Evolutionary conservation across 495 filamentous ascomycete genomes (phyloP).

Genomic region (Podospora comata): DNA sequence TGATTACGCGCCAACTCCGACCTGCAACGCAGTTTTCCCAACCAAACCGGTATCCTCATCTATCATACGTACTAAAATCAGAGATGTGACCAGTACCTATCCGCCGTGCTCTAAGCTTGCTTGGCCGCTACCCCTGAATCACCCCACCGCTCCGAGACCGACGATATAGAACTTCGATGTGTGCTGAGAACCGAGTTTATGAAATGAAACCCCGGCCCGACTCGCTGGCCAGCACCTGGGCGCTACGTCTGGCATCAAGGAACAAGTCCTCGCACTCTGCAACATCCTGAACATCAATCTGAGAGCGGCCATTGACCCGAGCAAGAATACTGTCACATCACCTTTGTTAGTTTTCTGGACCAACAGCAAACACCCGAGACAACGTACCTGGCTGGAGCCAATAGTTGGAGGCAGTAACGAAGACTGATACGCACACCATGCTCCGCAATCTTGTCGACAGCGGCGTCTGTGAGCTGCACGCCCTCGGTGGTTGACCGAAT

Average conservation of each 20-base stretch:
- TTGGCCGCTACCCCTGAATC: constrained; percentile 12
- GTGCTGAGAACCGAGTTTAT: constrained; percentile 28
- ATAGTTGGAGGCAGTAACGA: constrained; percentile 85
- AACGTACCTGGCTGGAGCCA: constrained; percentile 72
- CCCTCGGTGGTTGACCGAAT: constrained; percentile 79
- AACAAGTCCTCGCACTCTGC: constrained; percentile 88
- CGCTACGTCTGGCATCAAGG: constrained; percentile 83
- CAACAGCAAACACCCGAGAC: constrained; percentile 11
- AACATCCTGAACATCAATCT: constrained; percentile 79
- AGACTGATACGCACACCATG: constrained; percentile 84
- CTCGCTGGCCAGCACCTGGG: constrained; percentile 62
- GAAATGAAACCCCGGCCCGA: constrained; percentile 60
- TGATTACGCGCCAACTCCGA: constrained; percentile 29
- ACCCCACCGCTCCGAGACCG: neutral
- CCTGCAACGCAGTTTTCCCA: constrained; percentile 31
- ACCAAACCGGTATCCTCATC: constrained; percentile 28
- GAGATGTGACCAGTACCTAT: constrained; percentile 37
- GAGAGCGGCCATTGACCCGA: constrained; percentile 61
- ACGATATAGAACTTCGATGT: neutral
- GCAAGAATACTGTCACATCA: constrained; percentile 51
- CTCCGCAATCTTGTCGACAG: constrained; percentile 78
- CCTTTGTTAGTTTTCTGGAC: constrained; percentile 13
- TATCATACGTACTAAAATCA: constrained; percentile 35
- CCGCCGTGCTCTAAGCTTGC: constrained; percentile 18
- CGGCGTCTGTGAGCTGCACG: constrained; percentile 73